Evolutionary conservation across 768 basidiomycete species (phyloP), one percentile per base, ranked within the genome.

Genomic region (Phylloporus scabripes): DNA sequence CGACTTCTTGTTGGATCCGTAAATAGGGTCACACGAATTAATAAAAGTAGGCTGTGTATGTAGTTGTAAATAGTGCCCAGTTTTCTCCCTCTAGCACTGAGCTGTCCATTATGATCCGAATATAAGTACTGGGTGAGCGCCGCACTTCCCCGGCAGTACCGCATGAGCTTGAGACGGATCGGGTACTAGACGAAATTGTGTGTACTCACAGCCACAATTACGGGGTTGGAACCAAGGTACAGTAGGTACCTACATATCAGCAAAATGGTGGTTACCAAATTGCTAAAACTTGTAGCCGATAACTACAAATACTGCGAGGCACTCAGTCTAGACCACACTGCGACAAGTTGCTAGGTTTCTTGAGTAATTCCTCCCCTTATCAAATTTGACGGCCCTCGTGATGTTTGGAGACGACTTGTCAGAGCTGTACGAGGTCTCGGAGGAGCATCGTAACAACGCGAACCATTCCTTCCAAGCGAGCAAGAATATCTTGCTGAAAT

Each of bases 401-500:
- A 66, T 66, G 65, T 44, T 57, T 9, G 67, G 54, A 54, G 65
- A 67, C 53, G 62, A 68, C 10, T 24, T 48, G 15, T 42, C 51
- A 32, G 55, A 66, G 29, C 44, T 53, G 26, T 53, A 60, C 40
- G 53, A 62, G 28, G 42, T 40, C 26, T 17, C 46, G 18, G 56
- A 62, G 36, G 62, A 60, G 42, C 42, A 49, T 24, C 62, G 23
- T 10, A 50, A 31, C 11, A 51, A 52, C 42, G 29, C 50, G 17
- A 50, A 61, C 15, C 54, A 59, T 45, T 43, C 61, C 15, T 61
- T 58, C 33, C 63, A 62, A 36, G 54, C 63, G 7, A 83, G 70
- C 58, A 80, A 90, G 71, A 92, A 92, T 59, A 87, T 80, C 2
- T 72, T 92, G 21, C 70, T 92, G 31, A 85, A 83, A 42, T 88